Evolutionary conservation across 495 filamentous ascomycete genomes (phyloP), one percentile per base, ranked within the genome.

Genomic region (Extremus antarcticus): DNA sequence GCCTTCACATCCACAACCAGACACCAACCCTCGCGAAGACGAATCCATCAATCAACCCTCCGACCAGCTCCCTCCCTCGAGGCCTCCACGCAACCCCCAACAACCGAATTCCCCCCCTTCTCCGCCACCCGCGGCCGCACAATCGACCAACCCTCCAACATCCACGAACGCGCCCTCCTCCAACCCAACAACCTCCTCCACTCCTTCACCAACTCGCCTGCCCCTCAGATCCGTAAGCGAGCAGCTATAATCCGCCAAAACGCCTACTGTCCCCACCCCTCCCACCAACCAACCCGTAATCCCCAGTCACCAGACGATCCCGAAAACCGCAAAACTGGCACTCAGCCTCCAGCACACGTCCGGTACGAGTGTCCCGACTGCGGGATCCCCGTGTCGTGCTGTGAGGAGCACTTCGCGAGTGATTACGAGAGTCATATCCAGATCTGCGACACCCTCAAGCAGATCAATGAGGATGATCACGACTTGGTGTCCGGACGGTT

Each of bases 391-490:
- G 80, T 94, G 0, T 94, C 90, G 61, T 99, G 92, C 71, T 90
- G 81, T 38, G 84, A 95, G 68, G 84, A 85, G 40, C 94, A 99
- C 66, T 97, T 88, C 85, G 86, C 83, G 54, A 88, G 91, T 55
- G 90, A 97, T 67, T 99, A 92, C 63, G 91, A 94, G 68, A 74
- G 80, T 1, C 92, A 99, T 66, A 69, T 97, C 19, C 79, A 94
- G 66, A 83, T 97, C 25, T 99, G 92, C 68, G 94, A 99, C 63
- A 86, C 83, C 0, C 73, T 99, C 21, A 76, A 83, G 48, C 80
- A 97, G 71, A 88, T 91, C 68, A 99, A 99, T 63, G 92, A 99
- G 71, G 92, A 99, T 64, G 94, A 97, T 65, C 92, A 99, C 67
- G 92, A 99, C 66, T 72, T 99, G 54, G 79, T 84, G 21, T 90